Conservation (phyloP, 805 yeast genomes). For the Metschnikowia noctiluminum region DNA sequence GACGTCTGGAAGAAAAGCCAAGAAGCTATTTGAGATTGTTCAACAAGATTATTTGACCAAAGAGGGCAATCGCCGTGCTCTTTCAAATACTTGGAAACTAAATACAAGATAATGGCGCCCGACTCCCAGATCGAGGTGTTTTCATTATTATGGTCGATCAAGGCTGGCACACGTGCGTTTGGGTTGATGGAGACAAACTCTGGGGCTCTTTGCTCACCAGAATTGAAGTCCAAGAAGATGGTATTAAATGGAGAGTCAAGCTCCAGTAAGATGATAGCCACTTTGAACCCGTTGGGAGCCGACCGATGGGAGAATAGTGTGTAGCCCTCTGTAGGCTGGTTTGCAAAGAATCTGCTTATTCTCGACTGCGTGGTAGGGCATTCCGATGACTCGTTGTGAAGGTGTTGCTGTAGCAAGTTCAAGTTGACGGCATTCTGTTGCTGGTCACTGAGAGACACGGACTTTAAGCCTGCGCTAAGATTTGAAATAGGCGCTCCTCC, state of each 20-base stretch:
- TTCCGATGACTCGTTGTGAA: conserved; percentile 39
- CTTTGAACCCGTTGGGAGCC: conserved; percentile 96
- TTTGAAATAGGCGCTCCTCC: conserved; percentile 35
- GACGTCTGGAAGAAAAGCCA: conserved; percentile 96
- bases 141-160: conserved; percentile 81
- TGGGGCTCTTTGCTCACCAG: conserved; percentile 90
- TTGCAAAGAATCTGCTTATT: conserved; percentile 66
- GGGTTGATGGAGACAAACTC: conserved; percentile 93
- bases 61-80: conserved; percentile 68
- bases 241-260: conserved; percentile 76
- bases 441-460: conserved; percentile 40
- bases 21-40: conserved; percentile 78
- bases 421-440: conserved; percentile 42
- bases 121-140: conserved; percentile 91
- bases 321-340: conserved; percentile 77
- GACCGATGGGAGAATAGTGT: conserved; percentile 80
- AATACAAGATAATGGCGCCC: conserved; percentile 83
- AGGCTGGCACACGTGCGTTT: conserved; percentile 92
- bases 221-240: conserved; percentile 78
- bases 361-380: conserved; percentile 47
- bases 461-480: conserved; percentile 45
- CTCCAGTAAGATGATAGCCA: conserved; percentile 85
- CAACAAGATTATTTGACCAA: conserved; percentile 75
- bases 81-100: conserved; percentile 64
- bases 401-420: conserved; percentile 43